Percentiles rank a stretch among this genome's conserved stretches.
Evolutionary conservation across 2,329 filamentous ascomycete species (phyloP).

Genomic region (Massarina eburnea): DNA sequence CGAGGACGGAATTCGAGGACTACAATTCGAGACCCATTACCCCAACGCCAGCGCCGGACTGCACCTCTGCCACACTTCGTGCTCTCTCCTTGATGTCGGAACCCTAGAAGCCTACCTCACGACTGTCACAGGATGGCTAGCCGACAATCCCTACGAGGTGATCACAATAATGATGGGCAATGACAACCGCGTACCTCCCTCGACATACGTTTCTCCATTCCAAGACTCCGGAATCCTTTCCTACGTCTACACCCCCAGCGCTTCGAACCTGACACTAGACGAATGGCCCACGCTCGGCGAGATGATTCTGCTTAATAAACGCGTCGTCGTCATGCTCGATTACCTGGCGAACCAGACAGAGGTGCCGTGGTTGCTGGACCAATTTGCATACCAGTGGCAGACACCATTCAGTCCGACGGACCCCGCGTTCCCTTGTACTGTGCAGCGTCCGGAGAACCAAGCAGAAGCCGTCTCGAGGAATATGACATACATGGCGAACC

Average conservation of each 20-base stretch:
- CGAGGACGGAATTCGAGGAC: conserved; percentile 46
- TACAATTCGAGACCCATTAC: conserved; percentile 62
- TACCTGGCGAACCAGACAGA: conserved; percentile 68
- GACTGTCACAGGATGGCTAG: conserved; percentile 72
- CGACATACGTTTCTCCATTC: conserved; percentile 68
- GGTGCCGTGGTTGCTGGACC: conserved; percentile 81
- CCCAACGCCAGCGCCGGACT: conserved; percentile 60
- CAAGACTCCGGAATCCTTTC: conserved; percentile 69
- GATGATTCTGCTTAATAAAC: conserved; percentile 42
- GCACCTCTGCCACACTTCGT: conserved; percentile 78
- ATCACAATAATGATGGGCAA: conserved; percentile 86
- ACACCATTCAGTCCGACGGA: conserved; percentile 78
- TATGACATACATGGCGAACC: conserved; percentile 80
- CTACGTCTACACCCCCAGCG: conserved; percentile 72
- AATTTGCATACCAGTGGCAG: conserved; percentile 90
- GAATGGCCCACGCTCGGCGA: conserved; percentile 83
- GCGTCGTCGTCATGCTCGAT: conserved; percentile 39
- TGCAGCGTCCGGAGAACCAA: conserved; percentile 74
- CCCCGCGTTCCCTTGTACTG: conserved; percentile 72
- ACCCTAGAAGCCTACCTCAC: conserved; percentile 73
- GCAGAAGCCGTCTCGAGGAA: conserved; percentile 52
- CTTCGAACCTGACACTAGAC: conserved; percentile 68
- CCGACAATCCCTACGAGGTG: conserved; percentile 78
- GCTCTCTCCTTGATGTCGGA: conserved; percentile 78
- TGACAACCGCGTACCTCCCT: conserved; percentile 66